A percentile compares a stretch with the other conserved stretches of the same genome.
phyloP scores from a whole-genome alignment of 495 filamentous ascomycete genomes.

The Hyaloscypha finlandica region DNA sequence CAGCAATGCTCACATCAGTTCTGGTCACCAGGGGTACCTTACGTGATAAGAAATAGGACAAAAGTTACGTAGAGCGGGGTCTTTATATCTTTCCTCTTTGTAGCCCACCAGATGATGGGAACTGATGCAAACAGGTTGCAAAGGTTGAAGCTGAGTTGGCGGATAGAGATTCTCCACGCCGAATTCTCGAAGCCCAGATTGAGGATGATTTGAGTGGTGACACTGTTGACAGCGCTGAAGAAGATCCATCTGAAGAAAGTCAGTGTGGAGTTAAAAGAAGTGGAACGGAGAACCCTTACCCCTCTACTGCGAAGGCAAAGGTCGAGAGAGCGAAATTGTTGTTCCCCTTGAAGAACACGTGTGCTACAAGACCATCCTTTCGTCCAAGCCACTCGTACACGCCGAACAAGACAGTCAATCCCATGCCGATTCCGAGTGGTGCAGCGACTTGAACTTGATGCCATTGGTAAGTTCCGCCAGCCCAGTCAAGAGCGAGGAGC shows the following conservation, averaged over 20 bases:
- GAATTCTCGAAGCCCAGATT: slow-evolving; percentile 52
- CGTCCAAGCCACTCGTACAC: slow-evolving; percentile 53
- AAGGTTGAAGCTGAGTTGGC: slow-evolving; percentile 47
- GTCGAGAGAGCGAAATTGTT: slow-evolving; percentile 53
- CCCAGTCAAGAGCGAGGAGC: slow-evolving; percentile 55
- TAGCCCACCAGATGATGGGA: slow-evolving; percentile 49
- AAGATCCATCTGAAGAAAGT: slow-evolving; percentile 49
- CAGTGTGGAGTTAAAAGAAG: not conserved
- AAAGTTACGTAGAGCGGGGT: slow-evolving; percentile 49
- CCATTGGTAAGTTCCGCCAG: slow-evolving; percentile 52
- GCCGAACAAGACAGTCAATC: slow-evolving; percentile 1
- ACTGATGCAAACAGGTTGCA: slow-evolving; percentile 40
- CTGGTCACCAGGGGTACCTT: slow-evolving; percentile 15
- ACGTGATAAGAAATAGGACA: slow-evolving; percentile 47
- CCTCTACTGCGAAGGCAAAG: slow-evolving; percentile 58
- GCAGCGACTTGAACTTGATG: slow-evolving; percentile 48
- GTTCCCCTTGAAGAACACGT: slow-evolving; percentile 53
- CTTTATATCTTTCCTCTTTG: slow-evolving; percentile 51
- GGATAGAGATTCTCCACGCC: slow-evolving; percentile 48
- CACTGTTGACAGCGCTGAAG: slow-evolving; percentile 55
- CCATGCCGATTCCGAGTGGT: slow-evolving; percentile 36
- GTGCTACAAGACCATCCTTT: slow-evolving; percentile 52
- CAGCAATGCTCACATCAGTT: slow-evolving; percentile 2
- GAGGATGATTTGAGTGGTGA: slow-evolving; percentile 54
- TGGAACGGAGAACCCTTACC: slow-evolving; percentile 17